phyloP scores from a whole-genome alignment of 2,329 filamentous ascomycete species.

The Pyrenophora graminea region DNA sequence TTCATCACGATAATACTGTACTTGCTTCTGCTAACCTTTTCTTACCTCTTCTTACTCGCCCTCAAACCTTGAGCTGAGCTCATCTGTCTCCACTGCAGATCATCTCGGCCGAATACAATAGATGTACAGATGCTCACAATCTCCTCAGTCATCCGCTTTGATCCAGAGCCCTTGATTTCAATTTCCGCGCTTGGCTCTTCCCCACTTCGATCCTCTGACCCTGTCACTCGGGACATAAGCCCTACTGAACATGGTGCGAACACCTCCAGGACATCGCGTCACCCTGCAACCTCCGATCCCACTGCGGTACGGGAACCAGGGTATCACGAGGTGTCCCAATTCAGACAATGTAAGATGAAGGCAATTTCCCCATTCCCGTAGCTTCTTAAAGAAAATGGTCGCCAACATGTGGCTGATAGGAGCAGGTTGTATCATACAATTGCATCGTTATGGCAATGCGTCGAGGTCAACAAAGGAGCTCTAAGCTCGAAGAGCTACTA shows the following conservation, averaged over 20 bases:
- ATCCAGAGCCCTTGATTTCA: slow-evolving; percentile 9
- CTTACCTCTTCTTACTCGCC: slow-evolving; percentile 1
- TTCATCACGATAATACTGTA: slow-evolving; percentile 6
- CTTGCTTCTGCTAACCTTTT: slow-evolving; percentile 5
- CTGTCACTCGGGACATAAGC: slow-evolving; percentile 15
- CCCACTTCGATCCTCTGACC: slow-evolving; percentile 12
- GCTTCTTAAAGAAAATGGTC: slow-evolving; percentile 20
- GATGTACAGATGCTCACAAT: slow-evolving; percentile 5
- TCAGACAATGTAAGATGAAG: slow-evolving; percentile 26
- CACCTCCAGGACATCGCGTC: slow-evolving; percentile 28
- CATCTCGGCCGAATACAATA: slow-evolving; percentile 12
- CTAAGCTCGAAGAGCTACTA: slow-evolving; percentile 26
- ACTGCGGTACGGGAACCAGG: slow-evolving; percentile 26
- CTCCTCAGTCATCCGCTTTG: slow-evolving; percentile 7
- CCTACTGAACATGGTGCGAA: slow-evolving; percentile 29
- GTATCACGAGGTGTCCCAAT: slow-evolving; percentile 35
- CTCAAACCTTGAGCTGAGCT: slow-evolving; percentile 4
- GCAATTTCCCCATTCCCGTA: slow-evolving; percentile 22
- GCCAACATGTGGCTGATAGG: slow-evolving; percentile 11
- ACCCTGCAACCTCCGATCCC: slow-evolving; percentile 26
- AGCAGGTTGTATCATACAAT: slow-evolving; percentile 31
- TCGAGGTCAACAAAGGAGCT: slow-evolving; percentile 31
- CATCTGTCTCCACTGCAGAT: not conserved
- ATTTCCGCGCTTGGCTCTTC: slow-evolving; percentile 16
- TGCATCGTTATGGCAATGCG: slow-evolving; percentile 33